A percentile compares a stretch with the other conserved stretches of the same genome.
phyloP scores from a whole-genome alignment of 257 asterid species.

The Jacaranda mimosifolia region DNA sequence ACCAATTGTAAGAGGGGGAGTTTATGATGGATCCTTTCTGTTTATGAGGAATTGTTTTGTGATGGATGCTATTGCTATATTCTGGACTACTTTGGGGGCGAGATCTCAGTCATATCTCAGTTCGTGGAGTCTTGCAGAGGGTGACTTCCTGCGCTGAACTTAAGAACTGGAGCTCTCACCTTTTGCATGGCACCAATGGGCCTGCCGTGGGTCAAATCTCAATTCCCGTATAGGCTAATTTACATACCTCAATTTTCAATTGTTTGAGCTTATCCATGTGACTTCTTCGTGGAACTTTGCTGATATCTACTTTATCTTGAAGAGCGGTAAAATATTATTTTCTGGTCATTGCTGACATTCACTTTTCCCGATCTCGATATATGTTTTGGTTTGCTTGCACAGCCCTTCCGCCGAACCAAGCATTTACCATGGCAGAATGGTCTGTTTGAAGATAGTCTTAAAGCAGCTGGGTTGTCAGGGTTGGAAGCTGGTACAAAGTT shows the following conservation, averaged over 20 bases:
- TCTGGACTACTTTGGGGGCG: constrained; percentile 40
- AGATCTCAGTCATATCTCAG: constrained; percentile 58
- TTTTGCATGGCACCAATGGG: constrained; percentile 64
- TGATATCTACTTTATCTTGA: constrained; percentile 62
- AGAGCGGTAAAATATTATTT: constrained; percentile 56
- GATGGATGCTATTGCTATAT: constrained; percentile 44
- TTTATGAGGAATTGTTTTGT: constrained; percentile 45
- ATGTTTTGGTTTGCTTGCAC: constrained; percentile 78
- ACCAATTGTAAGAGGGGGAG: constrained; percentile 60
- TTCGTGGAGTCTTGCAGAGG: constrained; percentile 66
- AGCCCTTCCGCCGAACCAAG: constrained; percentile 88
- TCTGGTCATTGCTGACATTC: constrained; percentile 69
- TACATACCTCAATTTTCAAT: constrained; percentile 45
- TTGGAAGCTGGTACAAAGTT: constrained; percentile 58
- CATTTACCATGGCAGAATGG: constrained; percentile 88
- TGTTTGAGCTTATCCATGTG: constrained; percentile 62
- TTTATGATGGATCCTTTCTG: constrained; percentile 50
- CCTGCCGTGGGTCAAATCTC: constrained; percentile 65
- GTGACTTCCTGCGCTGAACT: constrained; percentile 68
- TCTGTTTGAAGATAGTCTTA: constrained; percentile 84
- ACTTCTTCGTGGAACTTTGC: constrained; percentile 60
- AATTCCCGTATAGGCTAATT: constrained; percentile 54
- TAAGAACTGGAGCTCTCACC: constrained; percentile 72
- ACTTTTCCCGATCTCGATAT: constrained; percentile 63
- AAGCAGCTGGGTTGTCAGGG: constrained; percentile 84